Conservation (phyloP, 148 eudicot genomes). For the Chenopodium album region DNA sequence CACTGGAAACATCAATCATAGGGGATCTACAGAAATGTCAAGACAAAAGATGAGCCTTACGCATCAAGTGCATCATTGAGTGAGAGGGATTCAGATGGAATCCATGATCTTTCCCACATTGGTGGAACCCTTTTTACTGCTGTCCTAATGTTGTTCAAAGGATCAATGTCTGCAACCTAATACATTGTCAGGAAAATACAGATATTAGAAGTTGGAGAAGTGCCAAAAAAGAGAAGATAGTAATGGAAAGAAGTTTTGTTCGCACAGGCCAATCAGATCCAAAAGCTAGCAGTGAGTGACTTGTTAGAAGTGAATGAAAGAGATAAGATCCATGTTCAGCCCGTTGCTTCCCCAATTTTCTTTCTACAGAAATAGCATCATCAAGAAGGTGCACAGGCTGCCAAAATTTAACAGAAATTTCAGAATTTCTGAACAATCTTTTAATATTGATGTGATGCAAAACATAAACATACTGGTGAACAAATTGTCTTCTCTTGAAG, state of each 20-base stretch:
- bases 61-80: constrained; percentile 75
- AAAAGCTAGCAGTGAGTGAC: constrained; percentile 66
- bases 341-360: constrained; percentile 78
- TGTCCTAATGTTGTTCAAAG: constrained; percentile 68
- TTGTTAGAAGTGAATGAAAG: constrained; percentile 56
- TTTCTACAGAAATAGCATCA: constrained; percentile 74
- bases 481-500: background rate
- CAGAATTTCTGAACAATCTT: background rate
- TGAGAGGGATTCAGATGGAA: constrained; percentile 68
- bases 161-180: constrained; percentile 90
- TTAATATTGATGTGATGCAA: background rate
- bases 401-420: constrained; percentile 23
- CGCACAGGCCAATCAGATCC: constrained; percentile 99
- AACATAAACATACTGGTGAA: background rate
- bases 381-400: constrained; percentile 95
- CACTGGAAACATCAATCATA: background rate
- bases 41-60: constrained; percentile 42
- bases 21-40: background rate
- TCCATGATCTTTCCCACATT: constrained; percentile 73
- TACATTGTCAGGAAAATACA: background rate
- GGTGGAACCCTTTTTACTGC: constrained; percentile 77
- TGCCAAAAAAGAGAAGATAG: background rate
- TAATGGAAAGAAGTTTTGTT: background rate
- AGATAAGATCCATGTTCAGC: constrained; percentile 79
- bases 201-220: background rate